A percentile compares a stretch with the other conserved stretches of the same genome.
Evolutionary conservation across 2,329 filamentous ascomycete species (phyloP).

Genomic region (Verticillium nonalfalfae): DNA sequence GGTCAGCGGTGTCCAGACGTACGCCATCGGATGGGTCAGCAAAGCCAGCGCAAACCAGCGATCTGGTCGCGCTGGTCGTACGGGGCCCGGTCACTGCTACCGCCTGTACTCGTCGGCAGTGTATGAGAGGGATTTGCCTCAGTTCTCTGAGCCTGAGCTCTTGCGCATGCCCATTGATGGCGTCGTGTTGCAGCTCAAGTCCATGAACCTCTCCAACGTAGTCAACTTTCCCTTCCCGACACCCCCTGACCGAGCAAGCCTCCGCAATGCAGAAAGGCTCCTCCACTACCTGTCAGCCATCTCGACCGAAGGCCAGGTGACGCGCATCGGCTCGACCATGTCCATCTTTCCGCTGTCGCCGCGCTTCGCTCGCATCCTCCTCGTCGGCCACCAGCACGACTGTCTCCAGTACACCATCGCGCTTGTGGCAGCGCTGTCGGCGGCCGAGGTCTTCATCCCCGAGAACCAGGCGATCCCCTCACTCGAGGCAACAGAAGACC

Average conservation of each 20-base stretch:
- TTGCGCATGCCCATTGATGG: constrained; percentile 87
- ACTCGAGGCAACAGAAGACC: constrained; percentile 37
- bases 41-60: constrained; percentile 93
- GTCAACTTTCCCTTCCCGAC: constrained; percentile 96
- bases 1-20: constrained; percentile 89
- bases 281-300: constrained; percentile 82
- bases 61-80: constrained; percentile 89
- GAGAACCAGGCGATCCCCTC: constrained; percentile 69
- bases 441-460: constrained; percentile 80
- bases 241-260: constrained; percentile 67
- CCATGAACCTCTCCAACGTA: constrained; percentile 86
- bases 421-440: constrained; percentile 80
- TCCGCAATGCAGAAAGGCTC: constrained; percentile 80
- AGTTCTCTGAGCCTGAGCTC: constrained; percentile 85
- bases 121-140: constrained; percentile 80
- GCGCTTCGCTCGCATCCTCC: constrained; percentile 84
- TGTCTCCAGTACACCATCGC: constrained; percentile 84
- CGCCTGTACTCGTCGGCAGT: constrained; percentile 90
- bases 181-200: constrained; percentile 87
- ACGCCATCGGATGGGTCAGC: constrained; percentile 93
- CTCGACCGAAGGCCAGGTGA: constrained; percentile 65
- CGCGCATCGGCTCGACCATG: constrained; percentile 72
- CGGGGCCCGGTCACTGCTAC: constrained; percentile 93
- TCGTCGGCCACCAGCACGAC: constrained; percentile 75
- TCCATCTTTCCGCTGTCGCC: constrained; percentile 87